Evolutionary conservation across 2,329 filamentous ascomycete genomes (phyloP).

Genomic region (Scedosporium boydii): DNA sequence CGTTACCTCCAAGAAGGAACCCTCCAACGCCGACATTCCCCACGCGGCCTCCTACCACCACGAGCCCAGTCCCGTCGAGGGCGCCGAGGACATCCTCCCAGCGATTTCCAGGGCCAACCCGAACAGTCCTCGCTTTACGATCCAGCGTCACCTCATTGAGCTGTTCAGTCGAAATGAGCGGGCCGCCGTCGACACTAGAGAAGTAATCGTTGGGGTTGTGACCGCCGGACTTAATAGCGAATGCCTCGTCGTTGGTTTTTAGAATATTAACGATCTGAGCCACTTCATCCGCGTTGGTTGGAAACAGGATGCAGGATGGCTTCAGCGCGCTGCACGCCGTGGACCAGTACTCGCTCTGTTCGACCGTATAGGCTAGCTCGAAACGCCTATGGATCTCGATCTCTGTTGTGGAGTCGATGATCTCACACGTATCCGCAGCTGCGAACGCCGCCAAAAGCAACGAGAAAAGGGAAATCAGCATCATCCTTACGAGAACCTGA

Average conservation of each 20-base stretch:
- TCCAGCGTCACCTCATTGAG: constrained; percentile 31
- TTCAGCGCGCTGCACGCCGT: constrained; percentile 29
- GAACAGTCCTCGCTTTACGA: constrained; percentile 23
- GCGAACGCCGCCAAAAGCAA: not conserved
- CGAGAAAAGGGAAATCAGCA: not conserved
- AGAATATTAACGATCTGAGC: constrained; percentile 41
- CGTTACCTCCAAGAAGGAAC: constrained; percentile 41
- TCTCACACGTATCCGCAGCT: not conserved
- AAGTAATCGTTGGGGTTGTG: constrained; percentile 46
- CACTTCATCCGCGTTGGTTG: constrained; percentile 39
- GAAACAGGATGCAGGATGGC: constrained; percentile 37
- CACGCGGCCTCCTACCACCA: constrained; percentile 33
- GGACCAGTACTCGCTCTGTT: constrained; percentile 36
- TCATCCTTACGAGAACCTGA: not conserved
- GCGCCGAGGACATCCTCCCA: constrained; percentile 30
- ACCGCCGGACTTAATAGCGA: constrained; percentile 47
- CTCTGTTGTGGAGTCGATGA: not conserved
- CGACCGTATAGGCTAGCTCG: constrained; percentile 22
- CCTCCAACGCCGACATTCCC: constrained; percentile 37
- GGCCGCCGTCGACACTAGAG: constrained; percentile 37
- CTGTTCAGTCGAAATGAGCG: constrained; percentile 37
- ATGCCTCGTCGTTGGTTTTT: constrained; percentile 33
- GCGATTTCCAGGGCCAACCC: constrained; percentile 34
- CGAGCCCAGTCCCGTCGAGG: constrained; percentile 30
- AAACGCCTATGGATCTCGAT: constrained; percentile 8